A percentile compares a stretch with the other conserved stretches of the same genome.
Evolutionary conservation across 73 alveolate species (phyloP).

Genomic region (Stentor roeselii): DNA sequence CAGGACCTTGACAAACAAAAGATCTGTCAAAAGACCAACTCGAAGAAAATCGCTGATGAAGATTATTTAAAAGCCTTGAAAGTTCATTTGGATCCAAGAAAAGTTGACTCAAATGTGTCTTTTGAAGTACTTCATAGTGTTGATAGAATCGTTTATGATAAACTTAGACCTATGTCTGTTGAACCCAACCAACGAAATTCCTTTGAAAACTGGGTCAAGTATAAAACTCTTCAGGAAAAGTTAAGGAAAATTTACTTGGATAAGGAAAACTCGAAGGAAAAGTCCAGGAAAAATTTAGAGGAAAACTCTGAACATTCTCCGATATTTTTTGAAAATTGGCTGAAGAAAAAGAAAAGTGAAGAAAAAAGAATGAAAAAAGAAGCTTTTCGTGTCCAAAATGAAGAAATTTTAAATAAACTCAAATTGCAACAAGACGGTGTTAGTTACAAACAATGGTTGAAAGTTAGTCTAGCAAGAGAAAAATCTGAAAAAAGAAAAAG

Average conservation of each 20-base stretch:
- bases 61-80: not conserved
- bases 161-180: not conserved
- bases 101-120: not conserved
- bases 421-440: not conserved
- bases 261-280: too few relatives aligned
- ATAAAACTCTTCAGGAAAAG: not conserved
- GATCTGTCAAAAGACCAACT: not conserved
- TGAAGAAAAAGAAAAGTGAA: too few relatives aligned
- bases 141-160: not conserved
- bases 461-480: not conserved
- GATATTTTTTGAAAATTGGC: too few relatives aligned
- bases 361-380: not conserved
- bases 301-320: too few relatives aligned
- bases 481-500: not conserved
- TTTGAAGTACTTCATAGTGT: not conserved
- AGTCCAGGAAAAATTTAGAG: not conserved
- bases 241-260: too few relatives aligned
- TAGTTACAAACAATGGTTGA: not conserved
- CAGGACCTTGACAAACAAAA: not conserved
- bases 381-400: too few relatives aligned
- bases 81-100: not conserved
- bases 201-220: not conserved
- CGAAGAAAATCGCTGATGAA: not conserved
- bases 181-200: not conserved
- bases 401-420: too few relatives aligned